Base-by-base conservation (phyloP, 2,329 filamentous ascomycete genomes). In the Coccinonectria pachysandricola region DNA sequence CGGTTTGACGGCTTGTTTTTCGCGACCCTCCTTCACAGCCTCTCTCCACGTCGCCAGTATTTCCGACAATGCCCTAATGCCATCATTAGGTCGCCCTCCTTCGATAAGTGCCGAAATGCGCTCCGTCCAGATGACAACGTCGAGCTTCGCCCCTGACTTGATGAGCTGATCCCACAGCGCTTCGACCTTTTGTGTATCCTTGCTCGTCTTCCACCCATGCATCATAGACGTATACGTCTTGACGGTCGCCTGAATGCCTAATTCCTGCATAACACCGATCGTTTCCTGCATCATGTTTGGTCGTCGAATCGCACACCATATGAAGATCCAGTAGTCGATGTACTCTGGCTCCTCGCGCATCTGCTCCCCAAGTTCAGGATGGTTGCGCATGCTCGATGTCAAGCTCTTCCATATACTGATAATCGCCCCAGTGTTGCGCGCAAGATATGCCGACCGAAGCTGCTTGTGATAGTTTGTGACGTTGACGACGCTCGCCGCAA, bases 211-310 rank as follows among this genome's bases (percentile, higher is more conserved):
- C 53, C 76, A 84, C 2, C 82, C 82, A 30, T 71, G 64, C 39
- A 91, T 70, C 68, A 91, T 79, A 21, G 71, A 59, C 19, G 75
- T 79, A 70, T 80, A 91, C 0, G 81, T 79, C 39, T 60, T 66
- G 28, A 78, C 43, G 6, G 65, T 75, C 9, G 81, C 77, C 30
- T 57, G 50, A 15, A 79, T 47, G 1, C 68, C 71, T 26, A 68
- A 36, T 19, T 45, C 37, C 16, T 47, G 37, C 62, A 69, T 69
- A 21, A 56, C 30, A 16, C 57, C 53, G 41, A 66, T 51, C 4
- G 48, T 50, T 27, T 57, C 51, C 24, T 56, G 48, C 8, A 56
- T 27, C 31, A 38, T 40, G n/a, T 30, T 20, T 2, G 44, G 32
- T 7, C 46, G 45, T 2, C 48, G 44, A 3, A 53, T 27, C 6